Evolutionary conservation across 148 eudicot genomes (phyloP).

Genomic region (Heliosperma pusillum): DNA sequence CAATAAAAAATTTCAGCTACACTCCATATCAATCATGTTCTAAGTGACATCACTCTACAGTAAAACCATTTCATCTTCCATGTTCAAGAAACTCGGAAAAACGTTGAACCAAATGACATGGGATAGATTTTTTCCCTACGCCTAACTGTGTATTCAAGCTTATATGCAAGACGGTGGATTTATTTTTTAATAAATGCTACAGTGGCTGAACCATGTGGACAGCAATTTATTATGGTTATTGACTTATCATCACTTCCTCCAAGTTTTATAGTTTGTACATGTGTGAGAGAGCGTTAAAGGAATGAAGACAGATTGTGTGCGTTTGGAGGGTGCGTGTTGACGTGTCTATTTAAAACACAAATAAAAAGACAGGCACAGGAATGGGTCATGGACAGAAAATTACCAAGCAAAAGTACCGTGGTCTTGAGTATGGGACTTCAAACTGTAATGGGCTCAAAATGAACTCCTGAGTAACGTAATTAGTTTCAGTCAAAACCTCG

Average conservation of each 20-base stretch:
- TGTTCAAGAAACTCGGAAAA: too few relatives aligned
- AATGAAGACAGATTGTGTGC: neutral
- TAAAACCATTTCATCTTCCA: too few relatives aligned
- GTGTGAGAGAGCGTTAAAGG: neutral
- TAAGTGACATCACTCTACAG: slow-evolving; percentile 7
- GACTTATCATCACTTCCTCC: neutral
- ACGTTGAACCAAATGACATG: too few relatives aligned
- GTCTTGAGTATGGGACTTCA: slow-evolving; percentile 89
- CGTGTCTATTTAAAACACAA: neutral
- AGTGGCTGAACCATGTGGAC: neutral
- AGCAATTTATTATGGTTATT: neutral
- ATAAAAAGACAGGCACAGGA: slow-evolving; percentile 3
- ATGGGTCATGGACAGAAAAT: neutral
- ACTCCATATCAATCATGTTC: too few relatives aligned
- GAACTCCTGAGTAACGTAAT: slow-evolving; percentile 83
- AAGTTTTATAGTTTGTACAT: neutral
- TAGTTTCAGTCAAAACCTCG: slow-evolving; percentile 54
- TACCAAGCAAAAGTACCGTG: slow-evolving; percentile 98
- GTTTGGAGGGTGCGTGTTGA: neutral
- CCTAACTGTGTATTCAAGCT: neutral
- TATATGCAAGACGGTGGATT: slow-evolving; percentile 1
- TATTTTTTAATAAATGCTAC: neutral
- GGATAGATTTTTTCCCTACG: neutral
- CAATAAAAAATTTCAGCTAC: slow-evolving; percentile 6
- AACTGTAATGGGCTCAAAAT: slow-evolving; percentile 93